phyloP scores from a whole-genome alignment of 805 yeast species.

The Wickerhamomyces alni region DNA sequence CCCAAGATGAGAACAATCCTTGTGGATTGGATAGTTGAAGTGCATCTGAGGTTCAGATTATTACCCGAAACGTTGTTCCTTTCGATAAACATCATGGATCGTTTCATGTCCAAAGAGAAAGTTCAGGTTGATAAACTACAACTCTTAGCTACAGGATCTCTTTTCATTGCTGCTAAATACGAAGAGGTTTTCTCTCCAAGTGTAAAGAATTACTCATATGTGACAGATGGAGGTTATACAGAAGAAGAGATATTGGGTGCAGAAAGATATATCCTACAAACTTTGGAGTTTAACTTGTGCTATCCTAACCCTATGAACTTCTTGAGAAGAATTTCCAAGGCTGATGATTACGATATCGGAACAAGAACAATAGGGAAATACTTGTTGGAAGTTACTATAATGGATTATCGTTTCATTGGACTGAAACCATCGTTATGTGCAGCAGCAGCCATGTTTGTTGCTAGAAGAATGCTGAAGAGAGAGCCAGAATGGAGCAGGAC shows the following conservation, averaged over 20 bases:
- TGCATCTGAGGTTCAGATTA: slow-evolving; percentile 76
- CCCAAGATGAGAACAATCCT: slow-evolving; percentile 82
- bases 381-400: slow-evolving; percentile 67
- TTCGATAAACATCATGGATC: slow-evolving; percentile 81
- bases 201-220: slow-evolving; percentile 77
- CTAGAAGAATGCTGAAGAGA: slow-evolving; percentile 64
- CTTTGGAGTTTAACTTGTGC: slow-evolving; percentile 66
- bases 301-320: slow-evolving; percentile 91
- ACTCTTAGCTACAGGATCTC: slow-evolving; percentile 76
- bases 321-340: slow-evolving; percentile 80
- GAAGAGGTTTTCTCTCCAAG: slow-evolving; percentile 91
- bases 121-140: slow-evolving; percentile 79
- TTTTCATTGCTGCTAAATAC: slow-evolving; percentile 87
- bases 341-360: slow-evolving; percentile 82
- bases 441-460: slow-evolving; percentile 84
- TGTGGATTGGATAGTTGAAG: slow-evolving; percentile 93
- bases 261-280: slow-evolving; percentile 71
- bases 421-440: slow-evolving; percentile 71
- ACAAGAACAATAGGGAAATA: slow-evolving; percentile 84
- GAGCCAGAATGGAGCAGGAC: slow-evolving; percentile 72
- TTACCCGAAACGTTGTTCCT: slow-evolving; percentile 81
- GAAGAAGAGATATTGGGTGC: slow-evolving; percentile 79
- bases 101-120: slow-evolving; percentile 69
- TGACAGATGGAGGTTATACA: slow-evolving; percentile 79
- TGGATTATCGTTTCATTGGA: slow-evolving; percentile 72